phyloP scores from a whole-genome alignment of 805 yeast species.

The Metschnikowia similis region DNA sequence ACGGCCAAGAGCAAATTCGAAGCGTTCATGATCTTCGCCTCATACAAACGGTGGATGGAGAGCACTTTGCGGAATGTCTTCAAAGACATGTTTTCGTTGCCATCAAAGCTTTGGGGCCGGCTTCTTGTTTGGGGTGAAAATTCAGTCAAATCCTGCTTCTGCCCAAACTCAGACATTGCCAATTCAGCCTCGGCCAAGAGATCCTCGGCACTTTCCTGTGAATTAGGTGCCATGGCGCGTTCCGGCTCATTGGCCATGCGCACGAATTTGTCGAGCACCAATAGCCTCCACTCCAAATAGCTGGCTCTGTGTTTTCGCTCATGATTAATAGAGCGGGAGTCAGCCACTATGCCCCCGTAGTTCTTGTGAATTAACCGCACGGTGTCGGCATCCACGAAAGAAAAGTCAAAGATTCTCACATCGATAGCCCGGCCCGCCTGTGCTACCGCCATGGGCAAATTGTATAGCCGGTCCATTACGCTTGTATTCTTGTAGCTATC shows the following conservation, averaged over 20 bases:
- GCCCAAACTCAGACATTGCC: constrained; percentile 3
- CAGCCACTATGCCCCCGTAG: constrained; percentile 5
- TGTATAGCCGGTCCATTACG: background rate
- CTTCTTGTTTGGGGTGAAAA: constrained; percentile 5
- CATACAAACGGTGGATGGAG: constrained; percentile 1
- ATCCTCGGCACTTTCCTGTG: constrained; percentile 1
- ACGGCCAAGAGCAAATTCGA: constrained; percentile 6
- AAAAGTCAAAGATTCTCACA: constrained; percentile 11
- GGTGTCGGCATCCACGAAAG: constrained; percentile 10
- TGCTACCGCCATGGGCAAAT: constrained; percentile 3
- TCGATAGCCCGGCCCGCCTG: constrained; percentile 8
- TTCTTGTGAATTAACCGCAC: constrained; percentile 6
- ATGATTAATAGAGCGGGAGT: background rate
- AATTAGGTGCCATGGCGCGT: background rate
- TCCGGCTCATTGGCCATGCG: constrained; percentile 3
- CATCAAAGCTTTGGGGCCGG: background rate
- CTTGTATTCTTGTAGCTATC: background rate
- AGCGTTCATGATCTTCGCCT: constrained; percentile 4
- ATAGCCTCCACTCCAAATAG: constrained; percentile 13
- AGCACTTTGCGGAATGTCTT: background rate
- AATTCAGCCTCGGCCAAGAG: constrained; percentile 8
- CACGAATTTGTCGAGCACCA: constrained; percentile 9
- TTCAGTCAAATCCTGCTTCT: background rate
- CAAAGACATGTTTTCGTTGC: background rate
- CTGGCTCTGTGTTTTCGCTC: constrained; percentile 5